These are phyloP conservation scores for Rhexocercosporidium sp. DNA, from an alignment of 2,329 filamentous ascomycete species.

Conservation along the genomic window DNA sequence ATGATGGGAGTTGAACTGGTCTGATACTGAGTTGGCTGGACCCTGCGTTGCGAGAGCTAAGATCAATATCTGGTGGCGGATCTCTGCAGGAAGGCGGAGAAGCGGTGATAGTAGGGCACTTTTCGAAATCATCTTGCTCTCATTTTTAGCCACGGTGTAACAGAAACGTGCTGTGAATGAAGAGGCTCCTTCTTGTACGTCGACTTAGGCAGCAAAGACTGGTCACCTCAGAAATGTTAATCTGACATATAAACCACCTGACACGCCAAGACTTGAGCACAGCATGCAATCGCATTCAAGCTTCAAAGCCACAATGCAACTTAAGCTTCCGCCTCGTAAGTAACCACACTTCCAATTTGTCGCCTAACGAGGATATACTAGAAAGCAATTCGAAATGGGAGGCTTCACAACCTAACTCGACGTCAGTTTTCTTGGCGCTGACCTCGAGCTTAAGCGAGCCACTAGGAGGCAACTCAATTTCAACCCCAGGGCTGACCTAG, in stretches of 20 bases:
- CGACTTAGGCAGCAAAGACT: too few relatives aligned
- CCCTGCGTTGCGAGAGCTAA: neutral
- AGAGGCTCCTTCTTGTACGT: neutral
- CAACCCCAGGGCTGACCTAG: neutral
- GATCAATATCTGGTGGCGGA: neutral
- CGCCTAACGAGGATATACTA: neutral
- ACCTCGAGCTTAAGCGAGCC: slow-evolving; percentile 7
- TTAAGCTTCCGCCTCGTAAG: neutral
- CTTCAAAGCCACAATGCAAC: neutral
- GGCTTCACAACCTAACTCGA: neutral
- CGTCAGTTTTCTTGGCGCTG: slow-evolving; percentile 5
- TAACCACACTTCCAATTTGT: neutral
- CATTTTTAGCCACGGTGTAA: neutral
- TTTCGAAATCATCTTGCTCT: neutral
- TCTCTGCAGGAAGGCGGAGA: neutral
- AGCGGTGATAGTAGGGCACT: neutral
- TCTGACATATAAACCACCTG: too few relatives aligned
- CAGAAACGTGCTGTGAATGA: neutral
- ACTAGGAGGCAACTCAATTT: neutral
- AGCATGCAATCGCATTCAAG: neutral
- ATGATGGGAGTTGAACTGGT: neutral
- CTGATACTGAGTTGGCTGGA: neutral
- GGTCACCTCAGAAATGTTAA: too few relatives aligned
- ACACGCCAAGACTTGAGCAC: too few relatives aligned
- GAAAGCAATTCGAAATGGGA: neutral